Evolutionary conservation across 2,329 filamentous ascomycete genomes (phyloP).

Genomic region (Colletotrichum costaricense): DNA sequence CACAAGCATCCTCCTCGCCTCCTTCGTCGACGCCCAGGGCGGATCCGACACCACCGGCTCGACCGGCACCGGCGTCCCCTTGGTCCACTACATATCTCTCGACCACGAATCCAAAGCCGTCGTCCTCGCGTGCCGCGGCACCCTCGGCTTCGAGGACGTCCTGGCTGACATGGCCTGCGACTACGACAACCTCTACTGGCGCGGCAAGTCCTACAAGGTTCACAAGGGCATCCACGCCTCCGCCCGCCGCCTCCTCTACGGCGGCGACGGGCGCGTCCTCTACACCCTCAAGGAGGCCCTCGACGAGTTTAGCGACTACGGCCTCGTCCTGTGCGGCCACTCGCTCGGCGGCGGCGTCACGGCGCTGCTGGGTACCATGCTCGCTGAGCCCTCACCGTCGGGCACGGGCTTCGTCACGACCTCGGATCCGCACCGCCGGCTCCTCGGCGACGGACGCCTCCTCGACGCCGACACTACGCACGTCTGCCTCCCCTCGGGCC

Average conservation of each 20-base stretch:
- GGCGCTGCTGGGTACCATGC: slow-evolving; percentile 76
- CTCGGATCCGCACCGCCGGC: slow-evolving; percentile 56
- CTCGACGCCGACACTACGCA: slow-evolving; percentile 39
- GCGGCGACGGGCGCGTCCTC: slow-evolving; percentile 74
- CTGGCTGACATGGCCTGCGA: slow-evolving; percentile 81
- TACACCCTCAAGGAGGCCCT: slow-evolving; percentile 74
- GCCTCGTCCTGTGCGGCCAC: slow-evolving; percentile 76
- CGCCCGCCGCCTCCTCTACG: slow-evolving; percentile 74
- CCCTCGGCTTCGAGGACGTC: slow-evolving; percentile 79
- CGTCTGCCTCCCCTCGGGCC: slow-evolving; percentile 70
- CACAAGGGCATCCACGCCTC: slow-evolving; percentile 82
- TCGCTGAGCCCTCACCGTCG: slow-evolving; percentile 69
- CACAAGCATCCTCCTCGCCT: slow-evolving; percentile 73
- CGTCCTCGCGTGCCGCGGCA: slow-evolving; percentile 78
- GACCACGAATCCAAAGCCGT: slow-evolving; percentile 79
- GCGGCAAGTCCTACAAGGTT: slow-evolving; percentile 73
- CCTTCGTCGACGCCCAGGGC: slow-evolving; percentile 76
- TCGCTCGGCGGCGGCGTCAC: slow-evolving; percentile 78
- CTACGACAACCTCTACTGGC: slow-evolving; percentile 74
- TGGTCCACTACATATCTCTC: slow-evolving; percentile 79
- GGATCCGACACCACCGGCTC: slow-evolving; percentile 73
- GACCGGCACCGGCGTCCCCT: slow-evolving; percentile 73
- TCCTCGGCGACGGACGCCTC: slow-evolving; percentile 47
- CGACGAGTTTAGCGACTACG: slow-evolving; percentile 75
- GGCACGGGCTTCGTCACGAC: slow-evolving; percentile 74